Percentiles rank a stretch among this genome's conserved stretches.
Conservation (phyloP, 305 asterid genomes). For the Fraxinus dipetala region DNA sequence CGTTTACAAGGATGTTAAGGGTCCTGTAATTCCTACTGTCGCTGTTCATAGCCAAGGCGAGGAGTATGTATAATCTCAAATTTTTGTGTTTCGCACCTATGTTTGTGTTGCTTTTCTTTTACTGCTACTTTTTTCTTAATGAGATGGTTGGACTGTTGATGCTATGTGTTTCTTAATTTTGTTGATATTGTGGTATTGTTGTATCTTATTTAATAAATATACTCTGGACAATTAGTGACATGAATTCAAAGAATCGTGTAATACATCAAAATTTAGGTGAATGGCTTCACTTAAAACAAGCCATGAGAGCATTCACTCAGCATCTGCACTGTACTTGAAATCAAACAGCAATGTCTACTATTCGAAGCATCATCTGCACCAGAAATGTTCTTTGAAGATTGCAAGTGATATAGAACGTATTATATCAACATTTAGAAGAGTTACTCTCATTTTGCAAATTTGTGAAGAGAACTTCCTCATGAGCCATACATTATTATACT, state of each 20-base stretch:
- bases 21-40: constrained; percentile 80
- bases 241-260: neutral
- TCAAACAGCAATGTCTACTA: neutral
- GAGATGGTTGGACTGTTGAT: neutral
- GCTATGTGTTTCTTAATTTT: neutral
- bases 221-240: neutral
- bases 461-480: neutral
- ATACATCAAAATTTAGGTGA: neutral
- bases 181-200: neutral
- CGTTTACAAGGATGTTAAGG: constrained; percentile 72
- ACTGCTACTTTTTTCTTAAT: constrained; percentile 13
- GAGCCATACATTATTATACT: neutral
- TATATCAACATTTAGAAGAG: neutral
- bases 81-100: neutral
- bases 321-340: neutral
- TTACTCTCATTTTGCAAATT: neutral
- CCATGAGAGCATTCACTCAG: neutral
- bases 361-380: neutral
- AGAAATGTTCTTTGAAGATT: neutral
- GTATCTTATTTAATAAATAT: neutral
- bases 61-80: constrained; percentile 57
- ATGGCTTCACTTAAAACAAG: neutral
- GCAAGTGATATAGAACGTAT: neutral
- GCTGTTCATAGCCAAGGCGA: constrained; percentile 95
- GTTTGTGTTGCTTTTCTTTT: constrained; percentile 7